These are phyloP conservation scores for Stropharia rugosoannulata DNA, from an alignment of 768 basidiomycete species.

Conservation along the genomic window DNA sequence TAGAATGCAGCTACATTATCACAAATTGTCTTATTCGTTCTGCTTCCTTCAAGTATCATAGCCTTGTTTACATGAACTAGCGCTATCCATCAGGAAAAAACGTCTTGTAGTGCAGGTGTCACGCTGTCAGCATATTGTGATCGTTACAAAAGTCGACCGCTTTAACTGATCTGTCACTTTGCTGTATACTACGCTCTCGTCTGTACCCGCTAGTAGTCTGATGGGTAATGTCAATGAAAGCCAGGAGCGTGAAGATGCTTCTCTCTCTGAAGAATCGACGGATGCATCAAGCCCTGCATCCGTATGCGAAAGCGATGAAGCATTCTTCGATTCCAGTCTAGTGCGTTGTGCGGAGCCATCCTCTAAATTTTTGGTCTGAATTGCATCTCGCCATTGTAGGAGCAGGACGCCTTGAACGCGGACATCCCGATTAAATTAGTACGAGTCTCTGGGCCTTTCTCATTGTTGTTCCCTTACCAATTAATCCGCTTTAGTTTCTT, in stretches of 20 bases:
- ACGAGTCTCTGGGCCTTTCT: not conserved
- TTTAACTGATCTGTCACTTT: not conserved
- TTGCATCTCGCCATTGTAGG: not conserved
- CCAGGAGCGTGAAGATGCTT: conserved; percentile 6
- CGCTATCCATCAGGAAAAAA: too few relatives aligned
- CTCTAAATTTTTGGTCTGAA: not conserved
- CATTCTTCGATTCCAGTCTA: not conserved
- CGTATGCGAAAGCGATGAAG: not conserved
- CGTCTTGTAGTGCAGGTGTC: not conserved
- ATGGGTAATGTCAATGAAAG: conserved; percentile 18
- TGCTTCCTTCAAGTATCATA: too few relatives aligned
- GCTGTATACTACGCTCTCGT: not conserved
- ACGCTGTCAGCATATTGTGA: conserved; percentile 7
- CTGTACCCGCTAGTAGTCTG: not conserved
- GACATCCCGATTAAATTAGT: conserved; percentile 3
- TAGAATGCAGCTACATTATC: too few relatives aligned
- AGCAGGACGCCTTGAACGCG: not conserved
- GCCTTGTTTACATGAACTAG: too few relatives aligned
- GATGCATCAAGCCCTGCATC: not conserved
- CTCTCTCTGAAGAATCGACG: not conserved
- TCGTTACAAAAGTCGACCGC: not conserved
- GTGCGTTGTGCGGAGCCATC: not conserved
- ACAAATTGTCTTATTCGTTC: too few relatives aligned
- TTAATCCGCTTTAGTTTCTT: not conserved
- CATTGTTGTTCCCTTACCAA: not conserved